These are phyloP conservation scores for Phtheirospermum japonicum DNA, from an alignment of 257 asterid genomes.

Conservation along the genomic window DNA sequence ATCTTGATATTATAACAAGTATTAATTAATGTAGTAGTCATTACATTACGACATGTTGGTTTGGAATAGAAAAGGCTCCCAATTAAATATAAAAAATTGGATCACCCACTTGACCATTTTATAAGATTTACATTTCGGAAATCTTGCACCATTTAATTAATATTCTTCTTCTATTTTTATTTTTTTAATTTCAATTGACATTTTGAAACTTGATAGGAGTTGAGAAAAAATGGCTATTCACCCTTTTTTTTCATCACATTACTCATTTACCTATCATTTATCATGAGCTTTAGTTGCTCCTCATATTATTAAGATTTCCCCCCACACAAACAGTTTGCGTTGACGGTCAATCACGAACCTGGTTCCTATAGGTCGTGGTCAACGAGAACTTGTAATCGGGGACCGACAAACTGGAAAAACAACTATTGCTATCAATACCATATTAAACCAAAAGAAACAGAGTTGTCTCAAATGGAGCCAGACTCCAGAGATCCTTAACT, in stretches of 20 bases:
- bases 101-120: background rate
- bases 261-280: conserved; percentile 66
- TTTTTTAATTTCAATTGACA: background rate
- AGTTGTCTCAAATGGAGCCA: too few relatives aligned
- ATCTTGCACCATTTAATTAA: conserved; percentile 13
- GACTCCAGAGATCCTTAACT: too few relatives aligned
- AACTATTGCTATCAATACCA: too few relatives aligned
- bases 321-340: conserved; percentile 54
- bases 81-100: background rate
- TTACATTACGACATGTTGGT: too few relatives aligned
- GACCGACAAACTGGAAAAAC: too few relatives aligned
- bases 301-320: conserved; percentile 63
- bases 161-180: background rate
- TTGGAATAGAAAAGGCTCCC: too few relatives aligned
- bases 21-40: too few relatives aligned
- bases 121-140: background rate
- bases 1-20: too few relatives aligned
- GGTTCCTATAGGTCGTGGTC: too few relatives aligned
- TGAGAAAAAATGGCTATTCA: conserved; percentile 91
- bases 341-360: conserved; percentile 48
- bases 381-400: too few relatives aligned
- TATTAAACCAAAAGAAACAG: too few relatives aligned
- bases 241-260: conserved; percentile 79
- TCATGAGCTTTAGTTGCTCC: conserved; percentile 78
- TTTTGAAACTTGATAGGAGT: conserved; percentile 59